These are phyloP conservation scores for Spizellomyces sp. DNA, from an alignment of 192 early-diverging fungal genomes.

Conservation along the genomic window DNA sequence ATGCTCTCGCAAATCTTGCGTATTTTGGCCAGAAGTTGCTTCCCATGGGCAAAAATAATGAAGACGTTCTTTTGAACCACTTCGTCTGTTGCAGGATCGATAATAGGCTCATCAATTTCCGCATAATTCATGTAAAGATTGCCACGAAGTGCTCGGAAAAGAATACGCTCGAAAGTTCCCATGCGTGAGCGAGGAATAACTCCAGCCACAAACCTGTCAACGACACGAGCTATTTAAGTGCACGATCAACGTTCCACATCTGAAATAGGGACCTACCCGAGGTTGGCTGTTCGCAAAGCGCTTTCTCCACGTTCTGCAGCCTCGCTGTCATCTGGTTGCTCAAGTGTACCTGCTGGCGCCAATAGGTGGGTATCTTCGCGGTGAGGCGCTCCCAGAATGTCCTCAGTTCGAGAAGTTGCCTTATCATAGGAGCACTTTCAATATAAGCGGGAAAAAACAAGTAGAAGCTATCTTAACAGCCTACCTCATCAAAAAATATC, in stretches of 20 bases:
- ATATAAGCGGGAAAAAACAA: not conserved
- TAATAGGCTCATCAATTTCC: slow-evolving; percentile 93
- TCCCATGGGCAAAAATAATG: slow-evolving; percentile 97
- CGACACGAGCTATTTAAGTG: not conserved
- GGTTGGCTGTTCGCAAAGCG: slow-evolving; percentile 30
- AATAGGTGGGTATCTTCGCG: slow-evolving; percentile 43
- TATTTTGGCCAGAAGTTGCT: slow-evolving; percentile 86
- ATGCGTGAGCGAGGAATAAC: slow-evolving; percentile 85
- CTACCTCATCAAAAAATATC: slow-evolving; percentile 78
- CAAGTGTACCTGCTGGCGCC: slow-evolving; percentile 10
- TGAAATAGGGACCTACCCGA: slow-evolving; percentile 37
- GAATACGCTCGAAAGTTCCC: slow-evolving; percentile 90
- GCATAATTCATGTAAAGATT: slow-evolving; percentile 96
- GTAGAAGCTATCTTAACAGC: not conserved
- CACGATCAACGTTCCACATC: not conserved
- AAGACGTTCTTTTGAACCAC: slow-evolving; percentile 95
- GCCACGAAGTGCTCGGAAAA: slow-evolving; percentile 96
- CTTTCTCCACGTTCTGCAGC: slow-evolving; percentile 35
- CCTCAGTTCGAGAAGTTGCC: slow-evolving; percentile 42
- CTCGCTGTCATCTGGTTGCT: slow-evolving; percentile 32
- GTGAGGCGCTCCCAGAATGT: slow-evolving; percentile 30
- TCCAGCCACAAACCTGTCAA: slow-evolving; percentile 87
- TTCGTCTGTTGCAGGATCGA: slow-evolving; percentile 87
- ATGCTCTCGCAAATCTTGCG: slow-evolving; percentile 92
- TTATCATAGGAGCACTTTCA: slow-evolving; percentile 5